A percentile compares a stretch with the other conserved stretches of the same genome.
phyloP scores from a whole-genome alignment of 495 filamentous ascomycete species.

The Schizothecium vesticola region DNA sequence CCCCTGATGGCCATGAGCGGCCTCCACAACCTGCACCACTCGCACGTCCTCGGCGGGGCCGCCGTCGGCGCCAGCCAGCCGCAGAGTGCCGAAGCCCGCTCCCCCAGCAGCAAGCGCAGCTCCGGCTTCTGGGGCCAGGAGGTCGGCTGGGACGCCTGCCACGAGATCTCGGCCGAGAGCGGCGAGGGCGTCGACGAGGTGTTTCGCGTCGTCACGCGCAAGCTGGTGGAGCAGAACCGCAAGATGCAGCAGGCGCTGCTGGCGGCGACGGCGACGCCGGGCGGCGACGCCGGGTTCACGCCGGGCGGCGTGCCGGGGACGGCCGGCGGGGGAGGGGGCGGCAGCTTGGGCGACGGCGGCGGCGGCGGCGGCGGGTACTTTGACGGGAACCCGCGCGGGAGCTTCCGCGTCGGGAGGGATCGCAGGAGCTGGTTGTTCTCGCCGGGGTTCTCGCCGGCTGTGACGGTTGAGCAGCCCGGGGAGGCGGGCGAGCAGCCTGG shows the following conservation, averaged over 20 bases:
- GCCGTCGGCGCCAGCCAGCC: neutral
- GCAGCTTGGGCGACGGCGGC: slow-evolving; percentile 15
- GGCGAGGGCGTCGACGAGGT: slow-evolving; percentile 98
- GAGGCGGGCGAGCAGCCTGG: slow-evolving; percentile 28
- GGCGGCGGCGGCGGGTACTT: slow-evolving; percentile 39
- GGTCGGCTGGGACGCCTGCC: slow-evolving; percentile 91
- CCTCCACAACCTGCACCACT: slow-evolving; percentile 12
- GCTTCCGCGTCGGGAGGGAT: slow-evolving; percentile 59
- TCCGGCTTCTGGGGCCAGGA: slow-evolving; percentile 89
- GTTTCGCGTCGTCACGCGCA: slow-evolving; percentile 88
- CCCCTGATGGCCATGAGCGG: neutral
- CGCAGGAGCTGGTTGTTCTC: slow-evolving; percentile 56
- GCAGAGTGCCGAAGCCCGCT: slow-evolving; percentile 45
- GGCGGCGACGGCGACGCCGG: slow-evolving; percentile 38
- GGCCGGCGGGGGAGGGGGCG: neutral
- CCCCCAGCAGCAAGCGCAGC: slow-evolving; percentile 69
- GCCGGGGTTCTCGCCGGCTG: slow-evolving; percentile 48
- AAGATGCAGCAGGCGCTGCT: slow-evolving; percentile 55
- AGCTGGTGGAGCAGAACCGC: slow-evolving; percentile 87
- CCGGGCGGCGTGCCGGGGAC: neutral
- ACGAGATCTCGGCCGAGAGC: slow-evolving; percentile 91
- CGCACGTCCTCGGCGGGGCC: neutral
- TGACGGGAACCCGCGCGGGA: slow-evolving; percentile 46
- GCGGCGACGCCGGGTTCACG: slow-evolving; percentile 7
- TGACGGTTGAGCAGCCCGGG: slow-evolving; percentile 36